Base-by-base conservation (phyloP, 116 monocot genomes). In the Trichopus zeylanicus region DNA sequence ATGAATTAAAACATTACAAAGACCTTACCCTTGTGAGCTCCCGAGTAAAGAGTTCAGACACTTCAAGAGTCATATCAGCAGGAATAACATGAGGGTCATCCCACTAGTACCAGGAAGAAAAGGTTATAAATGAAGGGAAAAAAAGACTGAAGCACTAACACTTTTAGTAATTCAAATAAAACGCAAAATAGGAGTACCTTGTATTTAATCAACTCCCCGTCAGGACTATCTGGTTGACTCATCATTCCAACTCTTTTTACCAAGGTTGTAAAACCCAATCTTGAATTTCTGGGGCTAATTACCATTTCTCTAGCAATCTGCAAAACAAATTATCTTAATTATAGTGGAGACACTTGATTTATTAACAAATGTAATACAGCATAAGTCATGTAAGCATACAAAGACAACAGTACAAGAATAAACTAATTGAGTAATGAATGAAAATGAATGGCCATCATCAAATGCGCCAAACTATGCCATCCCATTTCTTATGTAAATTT, bases 271-370 rank as follows among this genome's bases (percentile, higher is more conserved):
- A 91, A 66, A 18, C 77, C 86, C 48, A 91, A 65, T 54, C 82
- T 85, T 61, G 77, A 59, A 73, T 91, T 91, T 65, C 73, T 59
- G 16, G 91, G 91, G 67, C 91, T 91, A 61, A 91, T 91, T 26
- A 91, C 91, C 91, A 91, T 91, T 69, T 91, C 91, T 64, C 91
- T 73, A 55, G 76, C 91, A 65, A 91, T 91, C 91, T 91, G 73
- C 53, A 57, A 47, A 24, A 55, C 33, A 48, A 32, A 55, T 16
- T 54, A 29, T 0, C 13, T 28, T 6, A 54, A 27, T n/a, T 18
- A 54, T 54, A 1, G 3, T 1, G 19, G 19, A 22, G 4, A 49
- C 4, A 8, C 49, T 49, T 49, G 49, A 49, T 24, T 20, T 6
- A 25, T 22, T 1, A 42, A 16, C 13, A 13, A 42, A 42, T n/a